phyloP scores from a whole-genome alignment of 129 eudicot genomes.

The Flaveria brownii region DNA sequence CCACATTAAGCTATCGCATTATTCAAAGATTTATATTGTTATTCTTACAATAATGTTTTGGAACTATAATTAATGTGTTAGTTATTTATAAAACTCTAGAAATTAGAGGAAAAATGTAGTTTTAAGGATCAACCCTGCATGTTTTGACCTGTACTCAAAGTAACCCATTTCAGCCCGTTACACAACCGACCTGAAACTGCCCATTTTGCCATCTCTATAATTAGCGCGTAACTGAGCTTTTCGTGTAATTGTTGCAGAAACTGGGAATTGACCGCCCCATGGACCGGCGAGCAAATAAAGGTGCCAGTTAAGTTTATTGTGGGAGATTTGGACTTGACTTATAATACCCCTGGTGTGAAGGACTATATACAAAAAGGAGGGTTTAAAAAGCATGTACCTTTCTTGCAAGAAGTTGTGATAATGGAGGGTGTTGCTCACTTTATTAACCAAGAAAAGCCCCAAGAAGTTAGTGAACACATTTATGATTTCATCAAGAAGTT shows the following conservation, averaged over 20 bases:
- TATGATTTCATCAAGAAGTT: constrained; percentile 73
- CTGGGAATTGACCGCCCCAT: constrained; percentile 77
- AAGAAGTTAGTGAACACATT: constrained; percentile 59
- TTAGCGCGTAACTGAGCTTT: not conserved
- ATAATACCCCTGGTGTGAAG: constrained; percentile 75
- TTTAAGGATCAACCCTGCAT: not conserved
- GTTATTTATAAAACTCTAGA: not conserved
- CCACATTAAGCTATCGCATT: too few relatives aligned
- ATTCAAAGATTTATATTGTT: too few relatives aligned
- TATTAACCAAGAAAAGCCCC: constrained; percentile 69
- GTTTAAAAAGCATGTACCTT: constrained; percentile 62
- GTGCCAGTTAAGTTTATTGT: constrained; percentile 85
- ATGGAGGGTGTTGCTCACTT: constrained; percentile 91
- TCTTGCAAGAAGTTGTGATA: constrained; percentile 76
- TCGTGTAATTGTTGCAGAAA: constrained; percentile 42
- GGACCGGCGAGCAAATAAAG: constrained; percentile 74
- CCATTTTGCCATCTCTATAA: not conserved
- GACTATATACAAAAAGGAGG: constrained; percentile 75
- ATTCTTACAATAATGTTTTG: too few relatives aligned
- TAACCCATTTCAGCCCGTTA: not conserved
- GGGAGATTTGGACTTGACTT: constrained; percentile 82
- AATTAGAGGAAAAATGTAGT: not conserved
- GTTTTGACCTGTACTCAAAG: not conserved
- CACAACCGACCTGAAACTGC: too few relatives aligned
- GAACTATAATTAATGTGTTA: not conserved